Evolutionary conservation across 768 basidiomycete genomes (phyloP).

Genomic region (Agrocybe praecox): DNA sequence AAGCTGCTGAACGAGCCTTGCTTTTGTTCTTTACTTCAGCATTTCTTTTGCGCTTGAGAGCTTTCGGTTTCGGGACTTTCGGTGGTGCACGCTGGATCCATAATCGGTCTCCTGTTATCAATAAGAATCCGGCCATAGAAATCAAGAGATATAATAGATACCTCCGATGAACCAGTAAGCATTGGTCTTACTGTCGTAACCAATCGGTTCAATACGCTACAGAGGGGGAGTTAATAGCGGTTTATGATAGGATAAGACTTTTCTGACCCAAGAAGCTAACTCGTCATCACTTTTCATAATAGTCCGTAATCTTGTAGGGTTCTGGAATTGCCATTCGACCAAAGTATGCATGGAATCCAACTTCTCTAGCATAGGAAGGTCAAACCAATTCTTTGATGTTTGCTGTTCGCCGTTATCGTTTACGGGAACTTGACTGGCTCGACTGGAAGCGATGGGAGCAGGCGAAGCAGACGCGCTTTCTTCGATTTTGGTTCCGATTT

Average conservation of each 20-base stretch:
- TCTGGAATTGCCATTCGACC: constrained; percentile 88
- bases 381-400: constrained; percentile 65
- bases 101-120: constrained; percentile 65
- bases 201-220: constrained; percentile 84
- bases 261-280: constrained; percentile 71
- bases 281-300: constrained; percentile 84
- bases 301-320: constrained; percentile 65
- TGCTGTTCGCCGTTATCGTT: constrained; percentile 24
- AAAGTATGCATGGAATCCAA: constrained; percentile 75
- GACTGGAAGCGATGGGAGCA: neutral
- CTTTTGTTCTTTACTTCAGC: constrained; percentile 12
- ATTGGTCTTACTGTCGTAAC: constrained; percentile 77
- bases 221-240: neutral
- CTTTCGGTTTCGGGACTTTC: constrained; percentile 36
- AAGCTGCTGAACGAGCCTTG: constrained; percentile 3
- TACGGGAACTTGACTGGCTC: constrained; percentile 8
- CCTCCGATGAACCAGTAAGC: constrained; percentile 88
- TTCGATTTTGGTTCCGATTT: neutral
- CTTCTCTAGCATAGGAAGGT: constrained; percentile 70
- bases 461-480: neutral
- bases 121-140: constrained; percentile 8
- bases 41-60: constrained; percentile 42
- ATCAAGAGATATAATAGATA: constrained; percentile 32
- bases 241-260: neutral
- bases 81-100: constrained; percentile 83